Evolutionary conservation across 2,329 filamentous ascomycete genomes (phyloP).

Genomic region (Pseudogymnoascus sp.): DNA sequence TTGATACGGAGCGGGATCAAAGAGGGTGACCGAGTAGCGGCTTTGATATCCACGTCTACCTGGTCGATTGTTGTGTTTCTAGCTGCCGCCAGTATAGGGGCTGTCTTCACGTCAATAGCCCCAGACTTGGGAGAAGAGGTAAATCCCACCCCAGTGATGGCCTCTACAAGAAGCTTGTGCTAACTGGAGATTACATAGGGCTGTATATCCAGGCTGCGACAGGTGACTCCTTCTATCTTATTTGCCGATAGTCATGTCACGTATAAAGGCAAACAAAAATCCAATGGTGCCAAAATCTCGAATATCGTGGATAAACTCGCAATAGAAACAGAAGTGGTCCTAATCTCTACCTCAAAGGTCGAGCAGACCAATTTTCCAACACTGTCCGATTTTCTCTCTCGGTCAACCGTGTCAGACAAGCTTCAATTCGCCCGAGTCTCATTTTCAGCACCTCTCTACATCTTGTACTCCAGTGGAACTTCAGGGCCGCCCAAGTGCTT

Average conservation of each 20-base stretch:
- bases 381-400: slow-evolving; percentile 8
- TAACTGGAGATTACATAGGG: neutral
- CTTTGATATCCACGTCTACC: neutral
- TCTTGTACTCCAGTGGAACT: slow-evolving; percentile 10
- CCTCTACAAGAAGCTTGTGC: neutral
- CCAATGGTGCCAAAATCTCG: slow-evolving; percentile 3
- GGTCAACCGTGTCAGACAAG: neutral
- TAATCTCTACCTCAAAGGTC: neutral
- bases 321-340: neutral
- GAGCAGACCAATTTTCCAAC: neutral
- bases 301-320: slow-evolving; percentile 1
- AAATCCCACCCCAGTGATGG: neutral
- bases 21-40: neutral
- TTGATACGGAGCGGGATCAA: slow-evolving; percentile 6
- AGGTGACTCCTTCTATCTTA: slow-evolving; percentile 7
- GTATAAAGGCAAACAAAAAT: slow-evolving; percentile 9
- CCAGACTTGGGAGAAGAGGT: slow-evolving; percentile 1
- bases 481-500: slow-evolving; percentile 8
- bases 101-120: slow-evolving; percentile 1
- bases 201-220: slow-evolving; percentile 8
- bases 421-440: slow-evolving; percentile 8
- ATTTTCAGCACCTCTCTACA: slow-evolving; percentile 8
- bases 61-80: slow-evolving; percentile 5
- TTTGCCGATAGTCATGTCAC: slow-evolving; percentile 11
- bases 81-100: neutral